phyloP scores from a whole-genome alignment of 1,139 yeast species.

The Protomyces pachydermus region DNA sequence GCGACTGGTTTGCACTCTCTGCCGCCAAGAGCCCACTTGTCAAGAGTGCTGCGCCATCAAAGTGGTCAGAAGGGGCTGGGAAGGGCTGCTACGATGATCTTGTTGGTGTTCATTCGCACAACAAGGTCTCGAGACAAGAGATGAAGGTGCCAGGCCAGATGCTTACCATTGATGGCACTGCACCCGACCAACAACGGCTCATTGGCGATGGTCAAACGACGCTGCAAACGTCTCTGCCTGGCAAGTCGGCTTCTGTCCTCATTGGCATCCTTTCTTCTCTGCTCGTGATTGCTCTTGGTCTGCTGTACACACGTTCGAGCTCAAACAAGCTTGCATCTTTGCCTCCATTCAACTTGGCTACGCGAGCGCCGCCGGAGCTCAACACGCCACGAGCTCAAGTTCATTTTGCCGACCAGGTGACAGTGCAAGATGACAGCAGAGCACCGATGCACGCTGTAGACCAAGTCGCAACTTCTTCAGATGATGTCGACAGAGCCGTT shows the following conservation, averaged over 20 bases:
- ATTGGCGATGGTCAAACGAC: neutral
- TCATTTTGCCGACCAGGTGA: neutral
- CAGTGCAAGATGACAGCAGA: neutral
- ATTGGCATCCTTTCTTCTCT: neutral
- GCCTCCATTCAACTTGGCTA: neutral
- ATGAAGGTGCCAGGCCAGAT: conserved; percentile 14
- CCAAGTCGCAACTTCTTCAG: neutral
- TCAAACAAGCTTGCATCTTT: neutral
- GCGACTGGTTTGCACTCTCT: conserved; percentile 87
- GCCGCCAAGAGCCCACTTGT: conserved; percentile 71
- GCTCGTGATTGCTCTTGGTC: neutral
- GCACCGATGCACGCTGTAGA: neutral
- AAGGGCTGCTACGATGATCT: conserved; percentile 7
- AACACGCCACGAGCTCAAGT: neutral
- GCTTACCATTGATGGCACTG: conserved; percentile 17
- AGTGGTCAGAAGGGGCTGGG: conserved; percentile 37
- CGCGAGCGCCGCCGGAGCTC: neutral
- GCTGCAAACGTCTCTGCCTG: neutral
- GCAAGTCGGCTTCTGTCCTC: neutral
- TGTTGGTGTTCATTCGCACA: conserved; percentile 22
- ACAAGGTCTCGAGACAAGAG: conserved; percentile 8
- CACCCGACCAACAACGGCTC: neutral
- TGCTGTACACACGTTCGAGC: neutral
- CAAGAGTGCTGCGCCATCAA: conserved; percentile 61
- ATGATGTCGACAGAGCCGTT: neutral